Evolutionary conservation across 306 rosid species (phyloP).

Genomic region (Casuarina equisetifolia): DNA sequence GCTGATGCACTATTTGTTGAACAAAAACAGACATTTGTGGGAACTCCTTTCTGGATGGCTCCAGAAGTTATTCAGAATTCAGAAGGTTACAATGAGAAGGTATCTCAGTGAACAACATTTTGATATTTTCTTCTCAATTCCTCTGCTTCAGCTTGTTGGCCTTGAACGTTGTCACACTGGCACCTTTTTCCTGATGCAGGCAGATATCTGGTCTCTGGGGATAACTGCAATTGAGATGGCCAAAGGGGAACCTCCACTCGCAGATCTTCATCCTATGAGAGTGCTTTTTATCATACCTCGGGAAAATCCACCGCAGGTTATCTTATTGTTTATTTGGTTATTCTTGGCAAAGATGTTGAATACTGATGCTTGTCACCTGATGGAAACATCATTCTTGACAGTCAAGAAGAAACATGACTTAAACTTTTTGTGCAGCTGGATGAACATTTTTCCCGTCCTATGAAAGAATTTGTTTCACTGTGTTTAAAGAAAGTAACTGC

Average conservation of each 20-base stretch:
- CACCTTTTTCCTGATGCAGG: slow-evolving; percentile 60
- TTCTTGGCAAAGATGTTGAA: slow-evolving; percentile 13
- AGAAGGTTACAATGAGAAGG: slow-evolving; percentile 99
- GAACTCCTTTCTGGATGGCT: slow-evolving; percentile 99
- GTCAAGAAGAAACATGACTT: slow-evolving; percentile 25
- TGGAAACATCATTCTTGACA: slow-evolving; percentile 18
- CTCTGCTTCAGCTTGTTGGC: slow-evolving; percentile 16
- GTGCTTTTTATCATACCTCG: slow-evolving; percentile 98
- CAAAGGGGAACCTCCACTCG: slow-evolving; percentile 98
- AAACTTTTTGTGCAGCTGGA: slow-evolving; percentile 70
- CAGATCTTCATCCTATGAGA: slow-evolving; percentile 99
- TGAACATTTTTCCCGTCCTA: slow-evolving; percentile 94
- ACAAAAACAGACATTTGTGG: slow-evolving; percentile 92
- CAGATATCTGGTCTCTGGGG: slow-evolving; percentile 99
- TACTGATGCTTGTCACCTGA: slow-evolving; percentile 7
- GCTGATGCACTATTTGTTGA: slow-evolving; percentile 49
- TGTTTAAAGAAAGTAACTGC: slow-evolving; percentile 95
- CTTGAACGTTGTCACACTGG: slow-evolving; percentile 25
- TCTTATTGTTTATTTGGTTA: slow-evolving; percentile 6
- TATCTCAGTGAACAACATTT: slow-evolving; percentile 30
- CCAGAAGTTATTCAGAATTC: slow-evolving; percentile 98
- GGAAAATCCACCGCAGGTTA: slow-evolving; percentile 98
- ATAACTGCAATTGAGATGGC: slow-evolving; percentile 99
- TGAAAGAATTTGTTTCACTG: slow-evolving; percentile 91
- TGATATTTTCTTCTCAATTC: slow-evolving; percentile 19